Evolutionary conservation across 2,329 filamentous ascomycete species (phyloP).

Genomic region (Juglanconis juglandina): DNA sequence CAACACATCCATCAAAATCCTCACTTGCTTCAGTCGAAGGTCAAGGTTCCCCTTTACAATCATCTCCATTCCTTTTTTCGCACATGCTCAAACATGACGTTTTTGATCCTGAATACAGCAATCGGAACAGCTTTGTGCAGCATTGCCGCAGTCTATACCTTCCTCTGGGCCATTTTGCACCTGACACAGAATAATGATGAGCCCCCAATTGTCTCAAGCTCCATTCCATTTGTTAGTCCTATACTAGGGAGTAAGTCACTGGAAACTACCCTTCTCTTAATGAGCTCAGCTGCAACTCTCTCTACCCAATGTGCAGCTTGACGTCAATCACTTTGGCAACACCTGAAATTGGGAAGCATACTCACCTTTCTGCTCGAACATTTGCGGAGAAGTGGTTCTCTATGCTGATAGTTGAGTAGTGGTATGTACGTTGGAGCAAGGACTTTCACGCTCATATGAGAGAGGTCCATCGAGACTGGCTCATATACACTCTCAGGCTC

Average conservation of each 20-base stretch:
- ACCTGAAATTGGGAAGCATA: too few relatives aligned
- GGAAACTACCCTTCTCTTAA: neutral
- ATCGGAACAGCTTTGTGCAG: neutral
- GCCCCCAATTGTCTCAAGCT: neutral
- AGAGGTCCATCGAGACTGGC: neutral
- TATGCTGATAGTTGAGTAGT: neutral
- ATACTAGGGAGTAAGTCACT: constrained; percentile 3
- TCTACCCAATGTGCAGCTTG: too few relatives aligned
- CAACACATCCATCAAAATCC: too few relatives aligned
- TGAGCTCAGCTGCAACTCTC: too few relatives aligned
- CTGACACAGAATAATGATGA: constrained; percentile 1
- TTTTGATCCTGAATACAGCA: neutral
- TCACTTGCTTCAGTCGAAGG: too few relatives aligned
- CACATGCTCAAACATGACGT: too few relatives aligned
- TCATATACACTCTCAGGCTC: constrained; percentile 2
- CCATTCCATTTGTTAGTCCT: neutral
- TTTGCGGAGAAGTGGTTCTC: too few relatives aligned
- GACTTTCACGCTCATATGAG: constrained; percentile 8
- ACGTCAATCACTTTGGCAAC: too few relatives aligned
- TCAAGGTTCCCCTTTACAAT: too few relatives aligned
- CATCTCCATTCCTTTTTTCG: too few relatives aligned
- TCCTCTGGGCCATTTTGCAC: neutral
- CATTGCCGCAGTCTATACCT: neutral
- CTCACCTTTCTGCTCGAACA: too few relatives aligned
- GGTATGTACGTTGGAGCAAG: constrained; percentile 4